Evolutionary conservation across 2,329 filamentous ascomycete genomes (phyloP).

Genomic region (Fusarium coicis): DNA sequence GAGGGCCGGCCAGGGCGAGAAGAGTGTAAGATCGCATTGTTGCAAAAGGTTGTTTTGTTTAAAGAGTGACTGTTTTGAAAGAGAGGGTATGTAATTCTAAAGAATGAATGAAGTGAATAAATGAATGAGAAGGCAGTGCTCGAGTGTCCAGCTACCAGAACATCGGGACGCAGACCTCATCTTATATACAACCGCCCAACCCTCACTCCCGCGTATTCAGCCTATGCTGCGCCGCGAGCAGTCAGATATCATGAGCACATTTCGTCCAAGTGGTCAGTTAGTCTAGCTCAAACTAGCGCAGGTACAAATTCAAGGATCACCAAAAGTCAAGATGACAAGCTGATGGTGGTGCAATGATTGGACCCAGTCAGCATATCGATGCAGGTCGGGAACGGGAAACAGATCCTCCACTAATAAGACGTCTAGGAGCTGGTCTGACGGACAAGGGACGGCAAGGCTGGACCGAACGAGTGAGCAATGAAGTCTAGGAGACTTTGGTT

Average conservation of each 20-base stretch:
- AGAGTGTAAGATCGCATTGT: constrained; percentile 41
- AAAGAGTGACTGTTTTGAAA: constrained; percentile 34
- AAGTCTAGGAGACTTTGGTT: constrained; percentile 36
- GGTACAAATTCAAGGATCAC: constrained; percentile 26
- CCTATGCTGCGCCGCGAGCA: neutral
- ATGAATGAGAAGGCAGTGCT: constrained; percentile 23
- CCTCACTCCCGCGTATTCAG: neutral
- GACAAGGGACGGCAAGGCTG: constrained; percentile 34
- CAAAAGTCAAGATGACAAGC: constrained; percentile 19
- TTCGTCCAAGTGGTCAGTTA: constrained; percentile 27
- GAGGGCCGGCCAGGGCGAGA: constrained; percentile 38
- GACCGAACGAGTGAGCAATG: constrained; percentile 39
- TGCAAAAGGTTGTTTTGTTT: constrained; percentile 7
- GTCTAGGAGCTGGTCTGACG: constrained; percentile 28
- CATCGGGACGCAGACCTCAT: neutral
- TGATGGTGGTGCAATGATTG: constrained; percentile 35
- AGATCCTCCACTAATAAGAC: constrained; percentile 45
- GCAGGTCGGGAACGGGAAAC: constrained; percentile 18
- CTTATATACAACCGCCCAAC: constrained; percentile 26
- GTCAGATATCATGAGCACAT: constrained; percentile 20
- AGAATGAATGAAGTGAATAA: constrained; percentile 29
- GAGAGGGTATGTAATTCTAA: constrained; percentile 22
- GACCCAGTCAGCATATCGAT: constrained; percentile 31
- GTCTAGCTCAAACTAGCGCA: constrained; percentile 17
- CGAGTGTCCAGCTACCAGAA: neutral